Percentiles rank a stretch among this genome's conserved stretches.
Conservation (phyloP, 805 yeast genomes). For the Priceomyces castillae region DNA sequence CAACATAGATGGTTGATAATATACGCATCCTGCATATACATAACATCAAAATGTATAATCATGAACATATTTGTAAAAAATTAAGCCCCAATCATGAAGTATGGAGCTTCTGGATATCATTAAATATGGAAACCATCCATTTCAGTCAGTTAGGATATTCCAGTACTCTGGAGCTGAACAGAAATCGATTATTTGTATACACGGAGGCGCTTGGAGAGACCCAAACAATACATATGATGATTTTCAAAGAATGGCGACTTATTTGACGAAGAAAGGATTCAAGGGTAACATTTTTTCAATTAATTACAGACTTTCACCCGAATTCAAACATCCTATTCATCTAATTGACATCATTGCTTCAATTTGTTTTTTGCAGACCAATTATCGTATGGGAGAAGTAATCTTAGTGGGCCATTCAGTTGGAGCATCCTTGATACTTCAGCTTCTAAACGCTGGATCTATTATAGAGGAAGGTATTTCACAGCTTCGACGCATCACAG, state of each 20-base stretch:
- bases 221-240: conserved; percentile 59
- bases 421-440: conserved; percentile 68
- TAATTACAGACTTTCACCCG: conserved; percentile 70
- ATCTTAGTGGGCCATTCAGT: conserved; percentile 71
- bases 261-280: conserved; percentile 3
- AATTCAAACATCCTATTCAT: conserved; percentile 59
- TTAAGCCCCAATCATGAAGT: no score
- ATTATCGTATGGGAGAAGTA: conserved; percentile 18
- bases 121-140: conserved; percentile 30
- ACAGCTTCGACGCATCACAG: not conserved
- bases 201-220: conserved; percentile 92
- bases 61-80: no score
- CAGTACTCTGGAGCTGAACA: conserved; percentile 11
- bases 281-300: conserved; percentile 26
- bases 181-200: conserved; percentile 54
- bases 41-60: no score
- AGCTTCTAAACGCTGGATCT: conserved; percentile 35
- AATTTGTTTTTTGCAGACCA: conserved; percentile 26
- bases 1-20: not conserved
- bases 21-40: no score
- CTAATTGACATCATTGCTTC: conserved; percentile 53
- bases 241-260: conserved; percentile 34
- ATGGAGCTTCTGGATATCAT: not conserved
- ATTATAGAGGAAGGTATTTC: conserved; percentile 17
- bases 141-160: conserved; percentile 31